These are phyloP conservation scores for Primulina huaijiensis DNA, from an alignment of 257 asterid species.

Conservation along the genomic window DNA sequence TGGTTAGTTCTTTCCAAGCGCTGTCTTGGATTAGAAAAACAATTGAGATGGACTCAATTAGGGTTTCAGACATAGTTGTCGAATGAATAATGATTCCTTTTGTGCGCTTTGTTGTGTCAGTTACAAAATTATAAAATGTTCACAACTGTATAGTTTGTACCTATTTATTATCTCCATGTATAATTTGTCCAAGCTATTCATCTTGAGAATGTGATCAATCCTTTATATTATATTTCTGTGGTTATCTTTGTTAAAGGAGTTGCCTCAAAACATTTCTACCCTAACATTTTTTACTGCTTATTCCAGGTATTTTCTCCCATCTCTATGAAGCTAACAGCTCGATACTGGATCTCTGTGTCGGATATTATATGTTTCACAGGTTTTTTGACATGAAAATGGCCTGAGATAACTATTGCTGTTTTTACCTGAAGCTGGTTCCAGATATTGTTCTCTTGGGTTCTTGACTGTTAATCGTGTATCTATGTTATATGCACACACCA, in stretches of 20 bases:
- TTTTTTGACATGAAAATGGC: constrained; percentile 46
- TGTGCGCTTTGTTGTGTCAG: constrained; percentile 6
- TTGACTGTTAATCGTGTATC: constrained; percentile 22
- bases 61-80: neutral
- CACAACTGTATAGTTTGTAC: neutral
- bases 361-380: constrained; percentile 64
- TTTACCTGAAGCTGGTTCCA: constrained; percentile 33
- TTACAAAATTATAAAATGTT: constrained; percentile 10
- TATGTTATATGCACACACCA: constrained; percentile 23
- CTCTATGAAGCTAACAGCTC: constrained; percentile 92
- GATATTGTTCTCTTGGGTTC: constrained; percentile 25
- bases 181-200: neutral
- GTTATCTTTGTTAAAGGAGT: constrained; percentile 12
- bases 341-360: constrained; percentile 59
- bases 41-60: neutral
- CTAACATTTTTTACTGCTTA: constrained; percentile 60
- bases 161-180: neutral
- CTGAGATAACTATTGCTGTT: constrained; percentile 44
- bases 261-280: constrained; percentile 17
- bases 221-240: neutral
- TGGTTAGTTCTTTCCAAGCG: neutral
- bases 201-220: neutral
- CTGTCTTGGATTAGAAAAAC: constrained; percentile 5
- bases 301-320: constrained; percentile 99
- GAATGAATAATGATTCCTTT: neutral